Conservation (phyloP, 148 eudicot genomes). For the Gaultheria prostrata region DNA sequence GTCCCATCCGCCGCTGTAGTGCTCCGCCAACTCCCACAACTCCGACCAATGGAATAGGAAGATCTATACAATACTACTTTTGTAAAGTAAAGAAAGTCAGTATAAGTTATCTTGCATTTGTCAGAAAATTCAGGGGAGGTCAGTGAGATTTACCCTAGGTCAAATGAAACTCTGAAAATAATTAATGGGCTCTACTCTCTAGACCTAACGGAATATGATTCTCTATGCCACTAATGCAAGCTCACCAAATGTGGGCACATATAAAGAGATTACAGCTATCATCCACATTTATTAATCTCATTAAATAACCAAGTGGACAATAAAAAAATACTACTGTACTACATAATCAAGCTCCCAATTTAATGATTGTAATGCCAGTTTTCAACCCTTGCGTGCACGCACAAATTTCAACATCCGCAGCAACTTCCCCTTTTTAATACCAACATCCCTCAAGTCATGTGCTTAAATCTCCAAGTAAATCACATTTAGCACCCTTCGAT, state of each 20-base stretch:
- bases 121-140: too few species aligned
- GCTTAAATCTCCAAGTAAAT: neutral
- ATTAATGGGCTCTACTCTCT: neutral
- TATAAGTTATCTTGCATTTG: too few species aligned
- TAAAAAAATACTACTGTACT: neutral
- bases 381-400: conserved; percentile 13
- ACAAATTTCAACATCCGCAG: neutral
- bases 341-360: neutral
- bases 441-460: neutral
- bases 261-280: conserved; percentile 22
- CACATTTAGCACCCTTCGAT: neutral
- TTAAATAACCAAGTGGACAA: neutral
- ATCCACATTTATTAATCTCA: conserved; percentile 3
- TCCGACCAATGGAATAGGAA: too few species aligned
- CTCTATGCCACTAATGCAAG: neutral
- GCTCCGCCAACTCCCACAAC: too few species aligned
- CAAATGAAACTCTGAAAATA: neutral
- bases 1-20: too few species aligned
- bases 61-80: too few species aligned
- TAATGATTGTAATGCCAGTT: neutral
- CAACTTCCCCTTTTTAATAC: neutral
- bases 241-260: neutral
- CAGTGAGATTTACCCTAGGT: too few species aligned
- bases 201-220: neutral
- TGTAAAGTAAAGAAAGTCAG: too few species aligned